Evolutionary conservation across 257 asterid species (phyloP).

Genomic region (Lantana camara): DNA sequence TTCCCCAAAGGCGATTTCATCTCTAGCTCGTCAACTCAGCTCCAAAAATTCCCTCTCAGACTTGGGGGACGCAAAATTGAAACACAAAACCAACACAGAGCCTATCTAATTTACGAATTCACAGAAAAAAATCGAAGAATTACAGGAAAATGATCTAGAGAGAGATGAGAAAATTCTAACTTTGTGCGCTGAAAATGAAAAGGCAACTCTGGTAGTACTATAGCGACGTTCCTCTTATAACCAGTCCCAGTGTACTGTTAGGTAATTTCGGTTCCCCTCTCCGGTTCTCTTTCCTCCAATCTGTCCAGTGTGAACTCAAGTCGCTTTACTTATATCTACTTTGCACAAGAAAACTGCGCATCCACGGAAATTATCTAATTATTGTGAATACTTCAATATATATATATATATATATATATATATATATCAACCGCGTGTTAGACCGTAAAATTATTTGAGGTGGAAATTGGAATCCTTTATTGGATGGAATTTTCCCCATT

Average conservation of each 20-base stretch:
- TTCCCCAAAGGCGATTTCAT: conserved; percentile 60
- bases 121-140: background rate
- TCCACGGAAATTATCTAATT: background rate
- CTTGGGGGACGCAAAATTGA: background rate
- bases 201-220: conserved; percentile 33
- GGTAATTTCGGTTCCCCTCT: conserved; percentile 33
- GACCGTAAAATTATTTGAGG: conserved; percentile 16
- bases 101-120: conserved; percentile 21
- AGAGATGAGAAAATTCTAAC: conserved; percentile 41
- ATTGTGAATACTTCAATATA: background rate
- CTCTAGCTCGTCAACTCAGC: conserved; percentile 28
- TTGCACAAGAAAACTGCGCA: background rate
- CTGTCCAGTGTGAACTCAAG: conserved; percentile 29
- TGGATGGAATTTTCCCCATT: background rate
- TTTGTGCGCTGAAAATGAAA: conserved; percentile 56
- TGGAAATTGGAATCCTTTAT: conserved; percentile 3
- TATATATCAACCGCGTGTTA: conserved; percentile 23
- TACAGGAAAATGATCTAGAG: conserved; percentile 1
- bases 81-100: conserved; percentile 19
- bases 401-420: too few species aligned
- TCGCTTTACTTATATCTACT: background rate
- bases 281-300: conserved; percentile 7
- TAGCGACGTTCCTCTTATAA: conserved; percentile 35
- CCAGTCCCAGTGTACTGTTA: conserved; percentile 27
- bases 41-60: conserved; percentile 16